These are phyloP conservation scores for Epichloe typhina DNA, from an alignment of 2,329 filamentous ascomycete genomes.

Conservation along the genomic window DNA sequence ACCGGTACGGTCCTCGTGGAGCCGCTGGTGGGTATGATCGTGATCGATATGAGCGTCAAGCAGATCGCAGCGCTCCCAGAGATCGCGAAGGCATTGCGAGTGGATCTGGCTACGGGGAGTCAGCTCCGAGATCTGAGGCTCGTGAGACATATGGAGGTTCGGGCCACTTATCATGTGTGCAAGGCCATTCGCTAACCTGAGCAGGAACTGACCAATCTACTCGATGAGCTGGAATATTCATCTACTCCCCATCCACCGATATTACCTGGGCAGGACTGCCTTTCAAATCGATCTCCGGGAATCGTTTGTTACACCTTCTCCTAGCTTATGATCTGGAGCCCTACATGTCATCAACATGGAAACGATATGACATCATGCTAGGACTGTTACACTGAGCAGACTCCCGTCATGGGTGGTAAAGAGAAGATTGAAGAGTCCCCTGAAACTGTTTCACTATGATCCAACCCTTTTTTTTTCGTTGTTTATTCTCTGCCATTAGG, in stretches of 20 bases:
- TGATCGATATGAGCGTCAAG: constrained; percentile 34
- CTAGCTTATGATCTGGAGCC: not conserved
- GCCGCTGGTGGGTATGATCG: constrained; percentile 32
- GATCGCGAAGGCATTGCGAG: constrained; percentile 25
- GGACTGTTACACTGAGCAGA: not conserved
- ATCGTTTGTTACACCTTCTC: not conserved
- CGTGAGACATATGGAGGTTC: constrained; percentile 32
- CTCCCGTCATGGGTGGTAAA: not conserved
- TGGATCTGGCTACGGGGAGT: constrained; percentile 27
- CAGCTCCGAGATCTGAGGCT: constrained; percentile 28
- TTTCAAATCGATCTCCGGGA: not conserved
- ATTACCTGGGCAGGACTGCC: not conserved
- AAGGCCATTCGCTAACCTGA: constrained; percentile 14
- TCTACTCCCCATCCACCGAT: not conserved
- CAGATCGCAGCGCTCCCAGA: constrained; percentile 27
- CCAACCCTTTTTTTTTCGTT: not conserved
- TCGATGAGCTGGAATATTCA: constrained; percentile 2
- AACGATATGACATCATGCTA: not conserved
- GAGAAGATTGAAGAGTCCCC: not conserved
- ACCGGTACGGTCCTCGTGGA: constrained; percentile 26
- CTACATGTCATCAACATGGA: not conserved
- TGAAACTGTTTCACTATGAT: not conserved
- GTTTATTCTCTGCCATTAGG: not conserved
- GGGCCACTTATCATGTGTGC: constrained; percentile 7
- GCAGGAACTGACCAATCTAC: constrained; percentile 18